Percentiles rank a stretch among this genome's conserved stretches.
These are phyloP conservation scores for Santalum album DNA, from an alignment of 164 flowering plant species.

Conservation along the genomic window DNA sequence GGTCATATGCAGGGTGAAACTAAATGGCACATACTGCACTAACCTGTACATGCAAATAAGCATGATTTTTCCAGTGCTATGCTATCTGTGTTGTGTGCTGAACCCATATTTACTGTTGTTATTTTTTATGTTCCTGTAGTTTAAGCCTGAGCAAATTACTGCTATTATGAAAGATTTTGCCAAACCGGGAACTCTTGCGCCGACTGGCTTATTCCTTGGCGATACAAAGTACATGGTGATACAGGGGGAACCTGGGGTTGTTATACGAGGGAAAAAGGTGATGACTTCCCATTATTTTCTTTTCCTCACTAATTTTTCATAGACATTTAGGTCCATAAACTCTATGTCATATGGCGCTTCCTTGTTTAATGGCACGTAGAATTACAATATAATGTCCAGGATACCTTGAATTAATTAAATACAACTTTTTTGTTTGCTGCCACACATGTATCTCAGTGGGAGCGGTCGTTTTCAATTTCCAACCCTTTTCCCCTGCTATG, in stretches of 20 bases:
- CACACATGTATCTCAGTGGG: too few species aligned
- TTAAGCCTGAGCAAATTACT: constrained; percentile 34
- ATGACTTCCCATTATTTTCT: not conserved
- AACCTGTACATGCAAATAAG: too few species aligned
- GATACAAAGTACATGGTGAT: constrained; percentile 35
- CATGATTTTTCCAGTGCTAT: not conserved
- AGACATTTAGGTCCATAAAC: not conserved
- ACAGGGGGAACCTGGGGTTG: constrained; percentile 43
- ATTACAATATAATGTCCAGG: too few species aligned
- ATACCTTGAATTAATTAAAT: too few species aligned
- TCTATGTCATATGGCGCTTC: too few species aligned
- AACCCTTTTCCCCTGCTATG: too few species aligned
- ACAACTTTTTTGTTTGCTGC: too few species aligned
- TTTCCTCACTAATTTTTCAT: not conserved
- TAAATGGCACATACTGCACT: too few species aligned
- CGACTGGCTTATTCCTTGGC: constrained; percentile 39
- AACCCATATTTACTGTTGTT: constrained; percentile 2
- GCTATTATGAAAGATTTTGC: constrained; percentile 37
- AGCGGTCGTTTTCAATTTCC: too few species aligned
- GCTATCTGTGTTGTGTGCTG: constrained; percentile 1
- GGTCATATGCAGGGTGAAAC: too few species aligned
- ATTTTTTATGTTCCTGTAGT: constrained; percentile 18
- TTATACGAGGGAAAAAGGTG: constrained; percentile 51
- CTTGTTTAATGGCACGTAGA: too few species aligned
- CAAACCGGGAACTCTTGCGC: constrained; percentile 48